Base-by-base conservation (phyloP, 768 basidiomycete genomes). In the Dentipellis sp. region DNA sequence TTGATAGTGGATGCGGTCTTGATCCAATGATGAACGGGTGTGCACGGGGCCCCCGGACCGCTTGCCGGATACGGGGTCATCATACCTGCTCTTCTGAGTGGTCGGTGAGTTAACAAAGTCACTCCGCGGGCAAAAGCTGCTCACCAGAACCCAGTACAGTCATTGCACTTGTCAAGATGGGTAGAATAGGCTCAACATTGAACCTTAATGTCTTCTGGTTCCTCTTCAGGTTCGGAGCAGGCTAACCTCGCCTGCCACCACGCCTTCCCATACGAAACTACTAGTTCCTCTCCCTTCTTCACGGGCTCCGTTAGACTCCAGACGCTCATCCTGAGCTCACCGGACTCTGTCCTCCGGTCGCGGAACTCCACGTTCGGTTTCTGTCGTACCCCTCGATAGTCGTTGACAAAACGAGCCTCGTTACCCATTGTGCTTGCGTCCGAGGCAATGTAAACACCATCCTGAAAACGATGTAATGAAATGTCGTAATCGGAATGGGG, bases 341-440 rank as follows among this genome's bases (percentile, higher is more conserved):
- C 91, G 36, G 60, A 63, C 17, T 57, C 60, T 10, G 74, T 75
- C 57, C 80, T 72, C 38, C 71, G 69, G 42, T 91, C 88, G 51
- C 75, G 71, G 62, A 92, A 92, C 29, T 79, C 62, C 0, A 83
- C 86, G 61, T 93, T 93, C 4, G 90, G 82, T 65, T 74, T 84
- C 21, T 68, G 67, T 50, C 66, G 72, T n/a, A 93, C 74, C 2
- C 91, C 90, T 55, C 94, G 79, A 69, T 86, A 97, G 72, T 95
- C 94, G 63, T 97, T 97, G 57, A 91, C 76, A 66, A 95, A 94
- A 64, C 94, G 75, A 1, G 86, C 86, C 68, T 93, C 90, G 69
- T 94, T 97, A 29, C 94, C 94, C 74, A 80, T 80, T 2, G 46
- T 61, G 29, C 74, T 74, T 17, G 92, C 91, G 66, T 97, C 93